Evolutionary conservation across 129 eudicot species (phyloP).

Genomic region (Tagetes erecta): DNA sequence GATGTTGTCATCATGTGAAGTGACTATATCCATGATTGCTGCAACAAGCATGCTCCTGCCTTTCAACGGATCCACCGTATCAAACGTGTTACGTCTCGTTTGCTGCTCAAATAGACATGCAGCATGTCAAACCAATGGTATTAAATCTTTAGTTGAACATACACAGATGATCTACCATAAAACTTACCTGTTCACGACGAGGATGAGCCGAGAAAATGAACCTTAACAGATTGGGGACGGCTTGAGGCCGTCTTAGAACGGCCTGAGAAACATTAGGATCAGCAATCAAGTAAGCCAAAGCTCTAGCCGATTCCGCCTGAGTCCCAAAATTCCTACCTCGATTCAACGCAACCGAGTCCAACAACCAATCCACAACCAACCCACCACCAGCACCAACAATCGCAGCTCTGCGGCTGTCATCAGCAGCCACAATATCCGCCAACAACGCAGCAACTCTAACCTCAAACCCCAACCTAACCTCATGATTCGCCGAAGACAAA

Average conservation of each 20-base stretch:
- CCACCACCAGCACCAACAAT: slow-evolving; percentile 90
- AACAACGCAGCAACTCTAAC: slow-evolving; percentile 82
- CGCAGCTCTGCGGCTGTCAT: slow-evolving; percentile 71
- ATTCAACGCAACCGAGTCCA: slow-evolving; percentile 66
- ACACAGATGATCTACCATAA: not conserved
- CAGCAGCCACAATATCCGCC: slow-evolving; percentile 95
- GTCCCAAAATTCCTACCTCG: slow-evolving; percentile 50
- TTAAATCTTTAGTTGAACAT: not conserved
- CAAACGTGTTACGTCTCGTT: slow-evolving; percentile 54
- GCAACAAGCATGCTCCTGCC: slow-evolving; percentile 99
- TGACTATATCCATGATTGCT: slow-evolving; percentile 95
- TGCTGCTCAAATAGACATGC: slow-evolving; percentile 64
- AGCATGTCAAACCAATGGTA: slow-evolving; percentile 35
- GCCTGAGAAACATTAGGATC: slow-evolving; percentile 63
- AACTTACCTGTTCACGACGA: slow-evolving; percentile 26
- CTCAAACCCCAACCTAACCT: slow-evolving; percentile 87
- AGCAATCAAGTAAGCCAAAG: slow-evolving; percentile 90
- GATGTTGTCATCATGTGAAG: slow-evolving; percentile 71
- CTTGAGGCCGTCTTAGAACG: slow-evolving; percentile 67
- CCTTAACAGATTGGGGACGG: slow-evolving; percentile 67
- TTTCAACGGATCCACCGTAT: slow-evolving; percentile 74
- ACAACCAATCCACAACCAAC: slow-evolving; percentile 82
- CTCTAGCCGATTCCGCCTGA: slow-evolving; percentile 91
- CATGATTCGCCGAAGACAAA: slow-evolving; percentile 71
- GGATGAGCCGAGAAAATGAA: slow-evolving; percentile 87